These are phyloP conservation scores for Lentinula detonsa DNA, from an alignment of 768 basidiomycete genomes.

Conservation along the genomic window DNA sequence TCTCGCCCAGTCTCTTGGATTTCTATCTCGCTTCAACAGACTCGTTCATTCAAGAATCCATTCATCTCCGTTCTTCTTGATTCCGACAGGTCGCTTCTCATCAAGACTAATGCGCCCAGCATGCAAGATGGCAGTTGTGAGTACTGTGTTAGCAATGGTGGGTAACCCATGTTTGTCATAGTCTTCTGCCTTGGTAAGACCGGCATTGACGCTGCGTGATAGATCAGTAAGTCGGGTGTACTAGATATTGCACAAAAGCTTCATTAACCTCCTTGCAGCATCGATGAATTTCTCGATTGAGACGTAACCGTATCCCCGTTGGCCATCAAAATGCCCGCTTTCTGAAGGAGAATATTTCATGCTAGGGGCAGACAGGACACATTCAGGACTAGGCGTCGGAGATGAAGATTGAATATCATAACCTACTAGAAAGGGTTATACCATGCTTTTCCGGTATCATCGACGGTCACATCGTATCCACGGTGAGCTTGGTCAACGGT, in stretches of 20 bases:
- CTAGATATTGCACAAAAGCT: background rate
- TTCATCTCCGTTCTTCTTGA: slow-evolving; percentile 56
- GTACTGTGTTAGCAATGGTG: slow-evolving; percentile 83
- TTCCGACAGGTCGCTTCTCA: slow-evolving; percentile 79
- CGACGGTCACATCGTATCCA: slow-evolving; percentile 85
- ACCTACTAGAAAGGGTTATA: slow-evolving; percentile 90
- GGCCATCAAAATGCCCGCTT: slow-evolving; percentile 90
- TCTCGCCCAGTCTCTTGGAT: background rate
- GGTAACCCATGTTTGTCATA: slow-evolving; percentile 80
- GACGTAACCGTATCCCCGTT: slow-evolving; percentile 87
- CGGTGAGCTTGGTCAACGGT: slow-evolving; percentile 90
- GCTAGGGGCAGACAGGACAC: slow-evolving; percentile 29
- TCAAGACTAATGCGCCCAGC: slow-evolving; percentile 88
- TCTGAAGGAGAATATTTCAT: slow-evolving; percentile 95
- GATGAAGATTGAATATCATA: slow-evolving; percentile 6
- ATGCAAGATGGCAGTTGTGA: slow-evolving; percentile 84
- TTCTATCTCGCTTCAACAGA: slow-evolving; percentile 15
- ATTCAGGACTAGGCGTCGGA: background rate
- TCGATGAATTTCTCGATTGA: slow-evolving; percentile 92
- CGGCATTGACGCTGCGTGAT: slow-evolving; percentile 57
- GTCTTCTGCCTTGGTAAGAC: slow-evolving; percentile 55
- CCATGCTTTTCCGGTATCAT: slow-evolving; percentile 79
- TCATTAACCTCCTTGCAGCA: slow-evolving; percentile 42
- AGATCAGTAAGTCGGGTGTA: background rate
- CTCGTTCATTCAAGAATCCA: slow-evolving; percentile 50